Percentiles rank a stretch among this genome's conserved stretches.
Conservation (phyloP, 208 protist genomes). For the Crithidia acanthocephali region DNA sequence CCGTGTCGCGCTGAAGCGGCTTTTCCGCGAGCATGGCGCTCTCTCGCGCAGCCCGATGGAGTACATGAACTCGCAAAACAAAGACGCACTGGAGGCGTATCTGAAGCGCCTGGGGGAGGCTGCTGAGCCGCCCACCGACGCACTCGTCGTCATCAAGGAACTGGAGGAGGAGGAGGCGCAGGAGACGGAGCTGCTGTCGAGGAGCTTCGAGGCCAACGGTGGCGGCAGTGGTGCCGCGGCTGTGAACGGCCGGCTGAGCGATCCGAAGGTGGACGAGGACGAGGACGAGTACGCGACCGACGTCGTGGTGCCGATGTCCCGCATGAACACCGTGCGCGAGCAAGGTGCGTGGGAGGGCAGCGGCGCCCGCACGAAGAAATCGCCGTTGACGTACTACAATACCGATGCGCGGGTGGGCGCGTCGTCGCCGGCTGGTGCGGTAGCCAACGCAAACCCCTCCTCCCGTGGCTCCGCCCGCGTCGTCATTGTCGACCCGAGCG, state of each 20-base stretch:
- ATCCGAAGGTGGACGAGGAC: neutral
- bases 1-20: conserved; percentile 32
- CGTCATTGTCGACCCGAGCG: conserved; percentile 11
- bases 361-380: neutral
- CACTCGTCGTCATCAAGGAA: conserved; percentile 22
- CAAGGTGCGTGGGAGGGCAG: neutral
- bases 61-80: conserved; percentile 62
- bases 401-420: neutral
- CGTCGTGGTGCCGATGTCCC: conserved; percentile 18
- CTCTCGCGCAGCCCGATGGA: conserved; percentile 54
- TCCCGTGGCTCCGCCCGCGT: conserved; percentile 9
- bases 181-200: neutral
- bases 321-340: conserved; percentile 12
- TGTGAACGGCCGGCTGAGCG: no score
- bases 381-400: conserved; percentile 2
- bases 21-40: conserved; percentile 66
- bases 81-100: conserved; percentile 65
- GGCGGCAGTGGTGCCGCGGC: neutral
- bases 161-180: conserved; percentile 32
- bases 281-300: neutral
- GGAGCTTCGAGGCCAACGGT: neutral
- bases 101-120: conserved; percentile 40
- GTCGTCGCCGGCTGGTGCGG: neutral
- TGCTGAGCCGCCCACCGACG: conserved; percentile 27
- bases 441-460: neutral